phyloP scores from a whole-genome alignment of 805 yeast genomes.

The Yamadazyma takamatsuzukensis region DNA sequence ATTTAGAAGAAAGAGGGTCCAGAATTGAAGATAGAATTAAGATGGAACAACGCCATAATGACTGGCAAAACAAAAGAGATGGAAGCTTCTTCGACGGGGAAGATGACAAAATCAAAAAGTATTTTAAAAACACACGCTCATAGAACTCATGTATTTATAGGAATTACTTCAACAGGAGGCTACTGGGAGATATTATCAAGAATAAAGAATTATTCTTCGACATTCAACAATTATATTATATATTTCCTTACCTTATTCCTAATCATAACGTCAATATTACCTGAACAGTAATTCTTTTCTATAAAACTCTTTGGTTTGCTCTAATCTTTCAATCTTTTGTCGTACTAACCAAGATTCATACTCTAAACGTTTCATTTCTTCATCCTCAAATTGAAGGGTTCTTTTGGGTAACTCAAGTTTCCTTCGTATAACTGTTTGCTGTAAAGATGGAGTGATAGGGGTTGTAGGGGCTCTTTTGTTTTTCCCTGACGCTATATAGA shows the following conservation, averaged over 20 bases:
- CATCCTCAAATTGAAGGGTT: constrained; percentile 3
- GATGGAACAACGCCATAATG: constrained; percentile 46
- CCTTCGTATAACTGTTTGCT: constrained; percentile 18
- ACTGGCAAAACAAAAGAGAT: constrained; percentile 47
- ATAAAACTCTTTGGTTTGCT: constrained; percentile 25
- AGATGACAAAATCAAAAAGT: constrained; percentile 41
- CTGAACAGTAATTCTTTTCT: constrained; percentile 21
- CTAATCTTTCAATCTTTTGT: constrained; percentile 17
- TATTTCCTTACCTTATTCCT: neutral
- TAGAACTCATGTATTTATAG: no score
- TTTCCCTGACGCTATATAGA: no score
- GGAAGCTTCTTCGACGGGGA: constrained; percentile 43
- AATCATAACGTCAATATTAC: neutral
- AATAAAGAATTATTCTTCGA: neutral
- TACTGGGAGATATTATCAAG: constrained; percentile 1
- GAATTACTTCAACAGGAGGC: neutral
- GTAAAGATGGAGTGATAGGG: constrained; percentile 28
- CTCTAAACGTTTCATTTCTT: constrained; percentile 16
- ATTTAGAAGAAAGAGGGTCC: constrained; percentile 51
- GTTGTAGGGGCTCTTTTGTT: constrained; percentile 33
- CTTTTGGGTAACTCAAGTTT: constrained; percentile 8
- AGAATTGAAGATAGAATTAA: constrained; percentile 42
- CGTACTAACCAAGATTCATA: constrained; percentile 31
- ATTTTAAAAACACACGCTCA: constrained; percentile 49
- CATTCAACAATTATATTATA: neutral